Base-by-base conservation (phyloP, 2,329 filamentous ascomycete genomes). In the Neodidymelliopsis sp. region DNA sequence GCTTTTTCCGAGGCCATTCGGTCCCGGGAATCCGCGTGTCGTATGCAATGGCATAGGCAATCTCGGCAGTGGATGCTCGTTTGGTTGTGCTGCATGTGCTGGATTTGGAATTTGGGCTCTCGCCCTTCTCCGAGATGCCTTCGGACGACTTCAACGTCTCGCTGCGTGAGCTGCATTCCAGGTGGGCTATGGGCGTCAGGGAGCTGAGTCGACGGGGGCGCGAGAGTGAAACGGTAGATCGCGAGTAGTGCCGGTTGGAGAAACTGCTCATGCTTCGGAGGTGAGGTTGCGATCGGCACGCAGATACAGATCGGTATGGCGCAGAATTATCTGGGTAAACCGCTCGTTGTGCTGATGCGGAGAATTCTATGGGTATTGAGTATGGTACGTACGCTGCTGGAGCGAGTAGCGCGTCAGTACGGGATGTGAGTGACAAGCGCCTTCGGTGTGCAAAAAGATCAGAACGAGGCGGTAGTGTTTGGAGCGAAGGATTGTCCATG, bases 311-410 rank as follows among this genome's bases (percentile, higher is more conserved):
- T 7, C 54, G 36, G 25, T 63, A 46, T 3, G 59, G 54, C 1
- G 58, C 49, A 11, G 60, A 54, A 5, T 54, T 44, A 4, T 56
- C 38, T 4, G 71, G 70, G 33, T 71, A 66, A 2, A 71, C 48
- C 4, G 69, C 70, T 4, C 63, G 61, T 63, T 63, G 70, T 23
- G 64, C 57, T 2, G 69, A 72, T 16, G 64, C 60, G n/a, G 68
- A 60, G 39, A 63, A 66, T 28, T 64, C 60, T 1, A 61, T 59
- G 11, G 63, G 63, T 31, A 65, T 43, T 4, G 62, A 65, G n/a
- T 65, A 38, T 1, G 64, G 66, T 8, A 58, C 49, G 33, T 58
- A 63, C 11, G 57, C 60, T 6, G 58, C 53, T 18, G 54, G 50
- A 5, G 55, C 22, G 4, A 56, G 40, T 6, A 59, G 37, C 4